A percentile compares a stretch with the other conserved stretches of the same genome.
phyloP scores from a whole-genome alignment of 306 rosid species.

The Cucurbita maxima region DNA sequence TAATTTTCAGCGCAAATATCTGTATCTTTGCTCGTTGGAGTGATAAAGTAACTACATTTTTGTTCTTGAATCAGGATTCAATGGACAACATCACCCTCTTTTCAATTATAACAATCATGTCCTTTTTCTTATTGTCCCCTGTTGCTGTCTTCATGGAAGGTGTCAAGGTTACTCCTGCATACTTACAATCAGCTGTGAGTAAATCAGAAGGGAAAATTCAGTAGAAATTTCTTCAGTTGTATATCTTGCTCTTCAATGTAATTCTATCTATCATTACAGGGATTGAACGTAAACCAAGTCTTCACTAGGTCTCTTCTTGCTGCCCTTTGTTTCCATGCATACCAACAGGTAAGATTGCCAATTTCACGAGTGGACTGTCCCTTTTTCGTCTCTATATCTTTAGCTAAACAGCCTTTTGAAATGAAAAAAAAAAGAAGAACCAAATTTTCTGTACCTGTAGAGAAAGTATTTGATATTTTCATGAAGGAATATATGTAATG shows the following conservation, averaged over 20 bases:
- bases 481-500: neutral
- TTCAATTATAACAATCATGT: constrained; percentile 87
- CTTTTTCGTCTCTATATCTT: neutral
- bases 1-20: neutral
- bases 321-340: constrained; percentile 90
- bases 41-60: neutral
- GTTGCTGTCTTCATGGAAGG: constrained; percentile 63
- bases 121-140: constrained; percentile 66
- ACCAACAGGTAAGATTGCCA: constrained; percentile 63
- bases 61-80: constrained; percentile 36
- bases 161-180: constrained; percentile 65
- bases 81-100: constrained; percentile 91
- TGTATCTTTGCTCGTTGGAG: neutral
- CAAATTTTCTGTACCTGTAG: neutral
- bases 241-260: constrained; percentile 1
- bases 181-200: constrained; percentile 69
- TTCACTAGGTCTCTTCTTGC: constrained; percentile 62
- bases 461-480: neutral
- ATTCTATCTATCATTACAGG: constrained; percentile 30
- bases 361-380: neutral
- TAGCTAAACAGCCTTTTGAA: neutral
- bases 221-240: neutral
- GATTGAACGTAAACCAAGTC: constrained; percentile 53
- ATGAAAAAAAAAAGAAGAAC: neutral
- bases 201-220: constrained; percentile 6